Conservation (phyloP, 1,139 yeast genomes). For the Sugiyamaella neomexicana region DNA sequence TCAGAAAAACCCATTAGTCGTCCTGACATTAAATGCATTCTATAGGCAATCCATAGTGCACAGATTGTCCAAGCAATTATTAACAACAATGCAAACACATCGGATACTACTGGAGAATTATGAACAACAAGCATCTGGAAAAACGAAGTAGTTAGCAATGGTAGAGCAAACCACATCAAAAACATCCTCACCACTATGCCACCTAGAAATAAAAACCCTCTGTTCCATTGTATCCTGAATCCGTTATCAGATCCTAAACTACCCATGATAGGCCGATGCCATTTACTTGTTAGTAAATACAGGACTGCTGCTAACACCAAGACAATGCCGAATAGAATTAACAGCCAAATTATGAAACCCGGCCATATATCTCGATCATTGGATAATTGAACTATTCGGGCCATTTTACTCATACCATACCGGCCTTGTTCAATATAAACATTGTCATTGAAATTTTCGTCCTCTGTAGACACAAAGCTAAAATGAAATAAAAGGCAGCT, state of each 20-base stretch:
- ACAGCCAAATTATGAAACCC: conserved; percentile 39
- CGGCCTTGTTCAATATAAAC: conserved; percentile 29
- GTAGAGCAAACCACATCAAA: conserved; percentile 36
- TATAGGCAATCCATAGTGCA: conserved; percentile 28
- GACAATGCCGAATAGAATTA: conserved; percentile 29
- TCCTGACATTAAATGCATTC: conserved; percentile 23
- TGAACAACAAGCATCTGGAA: conserved; percentile 36
- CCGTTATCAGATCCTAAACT: background rate
- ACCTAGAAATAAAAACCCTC: conserved; percentile 10
- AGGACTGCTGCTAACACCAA: conserved; percentile 22
- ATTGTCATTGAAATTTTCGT: conserved; percentile 28
- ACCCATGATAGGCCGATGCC: conserved; percentile 13
- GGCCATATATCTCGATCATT: conserved; percentile 39
- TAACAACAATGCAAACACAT: conserved; percentile 37
- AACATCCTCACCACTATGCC: conserved; percentile 32
- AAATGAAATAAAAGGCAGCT: conserved; percentile 37
- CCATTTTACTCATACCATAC: conserved; percentile 36
- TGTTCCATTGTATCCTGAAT: conserved; percentile 4
- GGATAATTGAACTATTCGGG: conserved; percentile 33
- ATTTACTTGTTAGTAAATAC: conserved; percentile 16
- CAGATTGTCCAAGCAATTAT: conserved; percentile 34
- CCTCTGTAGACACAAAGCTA: conserved; percentile 29
- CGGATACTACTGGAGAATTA: conserved; percentile 30
- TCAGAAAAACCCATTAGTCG: conserved; percentile 29
- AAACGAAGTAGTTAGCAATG: conserved; percentile 37